Conservation (phyloP, 2,329 filamentous ascomycete species). For the Elsinoe australis region DNA sequence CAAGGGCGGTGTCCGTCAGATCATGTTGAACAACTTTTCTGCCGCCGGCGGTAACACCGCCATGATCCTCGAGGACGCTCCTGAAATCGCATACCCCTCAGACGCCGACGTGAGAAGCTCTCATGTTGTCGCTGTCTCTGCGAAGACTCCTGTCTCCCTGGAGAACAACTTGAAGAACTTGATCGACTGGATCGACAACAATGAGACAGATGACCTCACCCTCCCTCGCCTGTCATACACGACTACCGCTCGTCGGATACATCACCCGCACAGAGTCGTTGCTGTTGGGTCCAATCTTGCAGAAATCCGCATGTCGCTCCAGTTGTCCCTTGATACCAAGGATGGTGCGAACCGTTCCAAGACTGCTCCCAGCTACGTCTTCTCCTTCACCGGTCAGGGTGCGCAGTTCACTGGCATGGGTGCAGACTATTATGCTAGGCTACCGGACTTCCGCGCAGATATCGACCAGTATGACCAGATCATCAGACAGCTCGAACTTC, state of each 20-base stretch:
- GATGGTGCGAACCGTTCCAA: conserved; percentile 20
- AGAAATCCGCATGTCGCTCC: conserved; percentile 26
- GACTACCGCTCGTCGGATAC: conserved; percentile 51
- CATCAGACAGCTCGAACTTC: conserved; percentile 12
- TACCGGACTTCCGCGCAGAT: conserved; percentile 14
- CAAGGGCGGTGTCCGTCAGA: conserved; percentile 2
- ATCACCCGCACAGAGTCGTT: conserved; percentile 35
- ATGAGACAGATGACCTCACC: conserved; percentile 28
- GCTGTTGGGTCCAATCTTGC: conserved; percentile 27
- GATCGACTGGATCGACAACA: conserved; percentile 5
- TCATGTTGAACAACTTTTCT: conserved; percentile 14
- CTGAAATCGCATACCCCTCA: conserved; percentile 29
- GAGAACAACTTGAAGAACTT: conserved; percentile 50
- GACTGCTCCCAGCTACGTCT: conserved; percentile 27
- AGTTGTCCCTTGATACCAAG: conserved; percentile 16
- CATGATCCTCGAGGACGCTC: conserved; percentile 56
- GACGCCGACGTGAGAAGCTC: conserved; percentile 46
- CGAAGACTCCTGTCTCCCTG: conserved; percentile 45
- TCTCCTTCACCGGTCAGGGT: conserved; percentile 38
- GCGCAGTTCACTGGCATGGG: conserved; percentile 25
- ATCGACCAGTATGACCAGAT: conserved; percentile 17
- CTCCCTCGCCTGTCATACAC: conserved; percentile 57
- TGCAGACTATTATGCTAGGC: conserved; percentile 9
- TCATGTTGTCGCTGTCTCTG: conserved; percentile 53
- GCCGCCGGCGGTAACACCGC: conserved; percentile 63